Conservation (phyloP, 805 yeast genomes). For the Starmerella floris region DNA sequence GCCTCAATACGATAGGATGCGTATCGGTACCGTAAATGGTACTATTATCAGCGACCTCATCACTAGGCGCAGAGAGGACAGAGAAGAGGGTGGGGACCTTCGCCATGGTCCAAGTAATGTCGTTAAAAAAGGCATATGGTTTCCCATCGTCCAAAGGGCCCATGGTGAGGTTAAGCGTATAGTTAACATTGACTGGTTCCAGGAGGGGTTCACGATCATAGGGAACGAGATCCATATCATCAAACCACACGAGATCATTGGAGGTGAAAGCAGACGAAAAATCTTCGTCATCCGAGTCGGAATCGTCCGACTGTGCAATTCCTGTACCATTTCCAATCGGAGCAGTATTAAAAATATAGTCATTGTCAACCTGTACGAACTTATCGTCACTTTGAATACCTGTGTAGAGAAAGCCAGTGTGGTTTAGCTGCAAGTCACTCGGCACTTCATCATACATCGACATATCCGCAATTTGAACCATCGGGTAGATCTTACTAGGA, state of each 20-base stretch:
- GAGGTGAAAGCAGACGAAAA: too few relatives aligned
- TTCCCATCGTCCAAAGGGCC: conserved; percentile 73
- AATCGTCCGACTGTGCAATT: too few relatives aligned
- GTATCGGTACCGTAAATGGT: conserved; percentile 74
- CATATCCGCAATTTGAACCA: conserved; percentile 68
- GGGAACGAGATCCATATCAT: conserved; percentile 71
- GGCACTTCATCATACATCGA: conserved; percentile 73
- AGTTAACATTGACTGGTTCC: conserved; percentile 46
- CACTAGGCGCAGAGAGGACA: conserved; percentile 49
- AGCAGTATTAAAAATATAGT: conserved; percentile 41
- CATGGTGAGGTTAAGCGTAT: conserved; percentile 66
- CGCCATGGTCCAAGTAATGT: conserved; percentile 62
- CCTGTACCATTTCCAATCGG: too few relatives aligned
- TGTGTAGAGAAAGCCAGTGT: conserved; percentile 52
- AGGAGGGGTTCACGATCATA: conserved; percentile 38
- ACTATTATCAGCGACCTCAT: conserved; percentile 36
- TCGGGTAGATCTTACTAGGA: conserved; percentile 54
- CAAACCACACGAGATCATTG: conserved; percentile 40
- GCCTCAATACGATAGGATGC: conserved; percentile 54
- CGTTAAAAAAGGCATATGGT: conserved; percentile 94
- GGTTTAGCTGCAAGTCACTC: conserved; percentile 47
- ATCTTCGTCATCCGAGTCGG: too few relatives aligned
- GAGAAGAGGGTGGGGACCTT: conserved; percentile 76
- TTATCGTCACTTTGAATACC: conserved; percentile 12
- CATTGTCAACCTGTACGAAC: conserved; percentile 35